Percentiles rank a stretch among this genome's conserved stretches.
Conservation (phyloP, 192 early-diverging fungal species). For the Rhizoclosmatium globosum region DNA sequence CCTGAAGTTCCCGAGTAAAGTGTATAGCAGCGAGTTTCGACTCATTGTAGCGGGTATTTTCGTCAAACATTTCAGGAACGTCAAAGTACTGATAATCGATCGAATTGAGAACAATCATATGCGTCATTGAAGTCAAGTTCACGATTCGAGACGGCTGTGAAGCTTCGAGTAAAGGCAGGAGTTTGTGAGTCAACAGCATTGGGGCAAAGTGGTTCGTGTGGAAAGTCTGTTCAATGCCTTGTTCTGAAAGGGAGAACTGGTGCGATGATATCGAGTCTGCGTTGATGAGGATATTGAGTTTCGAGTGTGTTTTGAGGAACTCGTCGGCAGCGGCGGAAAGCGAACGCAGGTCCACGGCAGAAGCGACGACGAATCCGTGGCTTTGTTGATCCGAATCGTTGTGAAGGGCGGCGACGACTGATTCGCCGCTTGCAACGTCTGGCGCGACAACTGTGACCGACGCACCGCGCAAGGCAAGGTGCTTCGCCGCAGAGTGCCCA, state of each 20-base stretch:
- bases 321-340: conserved; percentile 25
- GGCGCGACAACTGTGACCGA: conserved; percentile 4
- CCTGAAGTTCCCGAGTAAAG: no score
- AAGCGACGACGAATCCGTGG: conserved; percentile 42
- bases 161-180: no score
- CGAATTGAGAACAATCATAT: no score
- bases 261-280: conserved; percentile 40
- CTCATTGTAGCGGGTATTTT: no score
- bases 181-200: no score
- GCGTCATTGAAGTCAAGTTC: no score
- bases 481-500: neutral
- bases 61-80: no score
- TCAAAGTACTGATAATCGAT: no score
- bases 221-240: conserved; percentile 23
- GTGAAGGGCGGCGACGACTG: conserved; percentile 37
- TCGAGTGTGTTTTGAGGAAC: conserved; percentile 17
- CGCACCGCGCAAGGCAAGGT: neutral
- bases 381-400: conserved; percentile 28
- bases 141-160: no score
- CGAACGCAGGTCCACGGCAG: conserved; percentile 33
- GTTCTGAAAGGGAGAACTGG: neutral
- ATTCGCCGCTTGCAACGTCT: conserved; percentile 25
- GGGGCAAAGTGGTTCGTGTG: no score
- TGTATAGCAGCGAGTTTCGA: no score
- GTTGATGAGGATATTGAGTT: conserved; percentile 55